Base-by-base conservation (phyloP, 75 land plant species). In the Sequoia sempervirens region DNA sequence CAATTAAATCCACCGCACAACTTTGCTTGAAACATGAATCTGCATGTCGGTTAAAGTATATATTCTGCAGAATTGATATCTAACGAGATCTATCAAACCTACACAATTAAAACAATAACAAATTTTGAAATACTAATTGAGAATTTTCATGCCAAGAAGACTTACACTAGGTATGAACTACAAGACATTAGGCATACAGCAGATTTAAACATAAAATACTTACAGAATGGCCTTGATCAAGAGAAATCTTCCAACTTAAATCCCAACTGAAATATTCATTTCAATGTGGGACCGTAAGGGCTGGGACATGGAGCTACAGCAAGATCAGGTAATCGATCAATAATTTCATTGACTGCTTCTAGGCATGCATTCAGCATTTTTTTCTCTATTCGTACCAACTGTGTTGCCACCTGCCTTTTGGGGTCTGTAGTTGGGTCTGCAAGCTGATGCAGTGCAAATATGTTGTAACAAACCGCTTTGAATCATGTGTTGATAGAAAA, bases 251-350 rank as follows among this genome's bases (percentile, higher is more conserved):
- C 30, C 36, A 70, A 70, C 13, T 30, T 26, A 20, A 37, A 70
- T 32, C 73, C 73, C 37, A 28, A 70, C 43, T 26, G 80, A 78
- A 43, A 78, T 75, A 81, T 85, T 84, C 72, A 94, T 78, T 86
- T 91, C 81, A 91, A 83, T 34, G 74, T 40, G 79, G 99, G 99
- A 58, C 92, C 87, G 87, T 90, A 97, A 56, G 96, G 88, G 58
- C 98, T 95, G 64, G 92, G 94, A 88, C 99, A 97, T 32, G 99
- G 98, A 80, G 95, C 86, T 37, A 93, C 85, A 58, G 94, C 76
- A 50, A 86, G 85, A 85, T 94, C 90, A 15, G 99, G 99, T 84
- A 97, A 86, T 81, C 90, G 87, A 18, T 89, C 79, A 68, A 94
- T 91, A 79, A 96, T 47, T 66, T 91, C 95, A 56, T 75, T 32